phyloP scores from a whole-genome alignment of 2,329 filamentous ascomycete species.

The Nemania sp. region DNA sequence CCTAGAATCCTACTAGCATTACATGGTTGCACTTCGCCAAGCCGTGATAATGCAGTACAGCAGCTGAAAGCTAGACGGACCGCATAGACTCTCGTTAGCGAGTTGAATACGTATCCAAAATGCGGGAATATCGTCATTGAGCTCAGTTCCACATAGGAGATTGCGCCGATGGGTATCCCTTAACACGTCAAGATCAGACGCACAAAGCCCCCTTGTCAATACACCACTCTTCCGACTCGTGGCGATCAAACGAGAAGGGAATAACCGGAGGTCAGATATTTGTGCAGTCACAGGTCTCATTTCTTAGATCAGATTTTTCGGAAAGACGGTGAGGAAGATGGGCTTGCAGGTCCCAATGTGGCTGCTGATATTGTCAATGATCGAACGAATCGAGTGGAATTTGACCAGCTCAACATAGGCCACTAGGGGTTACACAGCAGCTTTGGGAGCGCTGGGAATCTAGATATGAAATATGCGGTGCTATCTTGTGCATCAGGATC shows the following conservation, averaged over 20 bases:
- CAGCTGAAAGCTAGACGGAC: slow-evolving; percentile 12
- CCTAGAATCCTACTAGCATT: slow-evolving; percentile 4
- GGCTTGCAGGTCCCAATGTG: slow-evolving; percentile 37
- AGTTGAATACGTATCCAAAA: slow-evolving; percentile 23
- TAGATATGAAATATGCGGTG: slow-evolving; percentile 37
- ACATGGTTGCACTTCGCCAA: slow-evolving; percentile 30
- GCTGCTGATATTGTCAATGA: slow-evolving; percentile 27
- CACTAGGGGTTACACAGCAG: slow-evolving; percentile 43
- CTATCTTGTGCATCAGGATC: slow-evolving; percentile 35
- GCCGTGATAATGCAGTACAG: slow-evolving; percentile 31
- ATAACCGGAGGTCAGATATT: slow-evolving; percentile 20
- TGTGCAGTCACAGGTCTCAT: slow-evolving; percentile 25
- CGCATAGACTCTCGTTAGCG: background rate
- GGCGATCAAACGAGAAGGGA: slow-evolving; percentile 19
- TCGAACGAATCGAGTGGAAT: slow-evolving; percentile 41
- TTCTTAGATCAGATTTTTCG: slow-evolving; percentile 8
- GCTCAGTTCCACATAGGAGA: slow-evolving; percentile 12
- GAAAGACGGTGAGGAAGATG: slow-evolving; percentile 44
- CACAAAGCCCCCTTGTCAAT: slow-evolving; percentile 35
- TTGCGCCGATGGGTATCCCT: slow-evolving; percentile 43
- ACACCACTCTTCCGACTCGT: slow-evolving; percentile 41
- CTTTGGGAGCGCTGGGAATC: slow-evolving; percentile 24
- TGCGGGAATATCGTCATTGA: slow-evolving; percentile 4
- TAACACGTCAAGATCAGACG: slow-evolving; percentile 42
- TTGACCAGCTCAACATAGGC: slow-evolving; percentile 32